Percentiles rank a stretch among this genome's conserved stretches.
Evolutionary conservation across 208 protist genomes (phyloP).

Genomic region (Phytomonas serpens): DNA sequence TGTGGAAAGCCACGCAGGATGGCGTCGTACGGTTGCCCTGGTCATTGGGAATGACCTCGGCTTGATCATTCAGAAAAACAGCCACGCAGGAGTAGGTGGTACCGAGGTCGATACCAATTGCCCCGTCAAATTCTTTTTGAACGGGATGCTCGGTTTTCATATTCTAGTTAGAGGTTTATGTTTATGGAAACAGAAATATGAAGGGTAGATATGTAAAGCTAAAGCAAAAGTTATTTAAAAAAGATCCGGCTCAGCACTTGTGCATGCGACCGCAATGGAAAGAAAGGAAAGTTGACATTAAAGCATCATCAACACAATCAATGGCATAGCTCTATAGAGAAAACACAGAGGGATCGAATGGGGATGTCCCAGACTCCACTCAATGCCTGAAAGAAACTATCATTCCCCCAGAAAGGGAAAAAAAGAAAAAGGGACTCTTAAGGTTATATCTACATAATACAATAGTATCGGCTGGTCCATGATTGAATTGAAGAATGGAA

Average conservation of each 20-base stretch:
- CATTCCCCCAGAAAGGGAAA: neutral
- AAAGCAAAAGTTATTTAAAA: neutral
- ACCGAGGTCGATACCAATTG: slow-evolving; percentile 91
- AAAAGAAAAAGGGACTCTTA: neutral
- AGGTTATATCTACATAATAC: neutral
- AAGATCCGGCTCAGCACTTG: slow-evolving; percentile 10
- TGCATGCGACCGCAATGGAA: slow-evolving; percentile 5
- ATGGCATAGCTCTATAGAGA: neutral
- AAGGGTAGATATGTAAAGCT: neutral
- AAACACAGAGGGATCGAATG: neutral
- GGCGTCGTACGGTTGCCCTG: slow-evolving; percentile 99
- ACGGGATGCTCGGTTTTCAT: slow-evolving; percentile 1
- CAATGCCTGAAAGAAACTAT: neutral
- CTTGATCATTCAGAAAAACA: slow-evolving; percentile 67
- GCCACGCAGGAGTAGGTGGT: slow-evolving; percentile 96
- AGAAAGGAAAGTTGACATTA: slow-evolving; percentile 4
- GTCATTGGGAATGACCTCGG: slow-evolving; percentile 99
- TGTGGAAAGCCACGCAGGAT: slow-evolving; percentile 98
- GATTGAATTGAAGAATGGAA: neutral
- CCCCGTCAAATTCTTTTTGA: slow-evolving; percentile 30
- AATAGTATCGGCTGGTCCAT: neutral
- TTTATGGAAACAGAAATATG: neutral
- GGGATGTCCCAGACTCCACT: neutral
- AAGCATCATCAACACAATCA: neutral
- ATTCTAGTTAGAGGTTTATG: neutral